Conservation (phyloP, 495 filamentous ascomycete species). For the Xylaria nigripes region DNA sequence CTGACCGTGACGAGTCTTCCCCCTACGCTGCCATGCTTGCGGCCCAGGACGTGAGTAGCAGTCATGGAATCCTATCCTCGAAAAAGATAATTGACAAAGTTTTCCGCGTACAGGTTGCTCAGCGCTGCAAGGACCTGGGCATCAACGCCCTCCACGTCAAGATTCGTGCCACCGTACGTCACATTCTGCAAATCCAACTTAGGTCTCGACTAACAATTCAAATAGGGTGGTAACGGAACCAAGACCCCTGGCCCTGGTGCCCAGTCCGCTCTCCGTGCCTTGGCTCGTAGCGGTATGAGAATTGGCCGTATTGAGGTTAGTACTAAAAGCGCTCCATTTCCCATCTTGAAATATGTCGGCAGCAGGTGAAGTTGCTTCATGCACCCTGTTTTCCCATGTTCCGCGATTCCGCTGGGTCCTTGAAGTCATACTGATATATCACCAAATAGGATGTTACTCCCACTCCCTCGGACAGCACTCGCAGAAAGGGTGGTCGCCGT, state of each 20-base stretch:
- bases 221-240: conserved; percentile 72
- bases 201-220: not conserved
- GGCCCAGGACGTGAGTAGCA: conserved; percentile 62
- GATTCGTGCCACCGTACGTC: conserved; percentile 98
- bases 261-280: conserved; percentile 96
- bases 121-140: conserved; percentile 97
- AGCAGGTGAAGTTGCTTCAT: not conserved
- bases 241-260: conserved; percentile 99
- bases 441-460: conserved; percentile 74
- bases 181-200: conserved; percentile 10
- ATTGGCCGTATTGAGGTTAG: conserved; percentile 84
- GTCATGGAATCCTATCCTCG: not conserved
- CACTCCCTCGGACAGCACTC: conserved; percentile 95
- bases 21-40: conserved; percentile 99
- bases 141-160: conserved; percentile 99
- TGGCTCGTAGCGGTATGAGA: conserved; percentile 98
- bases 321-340: not conserved
- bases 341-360: not conserved
- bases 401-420: no score
- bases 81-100: not conserved
- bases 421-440: not conserved
- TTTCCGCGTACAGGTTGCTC: conserved; percentile 48
- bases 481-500: conserved; percentile 99
- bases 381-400: not conserved
- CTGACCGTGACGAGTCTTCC: conserved; percentile 98